These are phyloP conservation scores for Ceratobasidium sp. DNA, from an alignment of 1,284 basidiomycete genomes.

Conservation along the genomic window DNA sequence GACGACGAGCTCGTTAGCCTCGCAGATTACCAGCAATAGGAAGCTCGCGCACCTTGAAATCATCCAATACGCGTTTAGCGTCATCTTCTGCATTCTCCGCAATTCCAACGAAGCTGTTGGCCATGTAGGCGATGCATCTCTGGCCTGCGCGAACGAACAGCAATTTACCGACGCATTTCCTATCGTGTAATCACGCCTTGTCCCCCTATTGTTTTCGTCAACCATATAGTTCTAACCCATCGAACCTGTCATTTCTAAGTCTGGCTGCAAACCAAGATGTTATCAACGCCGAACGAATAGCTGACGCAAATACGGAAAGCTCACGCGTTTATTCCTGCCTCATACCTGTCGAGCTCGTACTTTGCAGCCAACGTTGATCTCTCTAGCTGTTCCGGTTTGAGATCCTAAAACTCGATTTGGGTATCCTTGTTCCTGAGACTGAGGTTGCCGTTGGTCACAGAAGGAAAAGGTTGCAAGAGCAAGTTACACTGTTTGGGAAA, in stretches of 20 bases:
- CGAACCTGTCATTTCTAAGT: neutral
- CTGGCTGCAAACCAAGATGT: neutral
- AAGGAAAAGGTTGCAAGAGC: too few species aligned
- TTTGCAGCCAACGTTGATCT: neutral
- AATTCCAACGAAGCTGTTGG: constrained; percentile 2
- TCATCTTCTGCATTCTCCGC: constrained; percentile 11
- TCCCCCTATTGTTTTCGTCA: neutral
- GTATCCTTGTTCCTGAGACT: too few species aligned
- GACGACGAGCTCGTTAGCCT: too few species aligned
- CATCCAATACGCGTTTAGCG: constrained; percentile 8
- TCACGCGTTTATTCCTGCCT: constrained; percentile 3
- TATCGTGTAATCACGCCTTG: too few species aligned
- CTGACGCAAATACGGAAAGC: neutral
- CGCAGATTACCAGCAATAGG: too few species aligned
- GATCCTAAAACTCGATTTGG: too few species aligned
- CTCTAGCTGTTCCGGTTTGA: neutral
- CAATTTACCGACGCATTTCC: too few species aligned
- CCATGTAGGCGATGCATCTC: neutral
- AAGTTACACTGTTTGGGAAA: too few species aligned
- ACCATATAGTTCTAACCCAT: constrained; percentile 10
- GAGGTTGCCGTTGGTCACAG: too few species aligned
- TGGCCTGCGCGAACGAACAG: neutral
- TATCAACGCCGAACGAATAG: neutral
- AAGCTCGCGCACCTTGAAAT: too few species aligned
- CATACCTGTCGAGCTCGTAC: neutral